Conservation (phyloP, 106 monocot genomes). For the Dioscorea alata region DNA sequence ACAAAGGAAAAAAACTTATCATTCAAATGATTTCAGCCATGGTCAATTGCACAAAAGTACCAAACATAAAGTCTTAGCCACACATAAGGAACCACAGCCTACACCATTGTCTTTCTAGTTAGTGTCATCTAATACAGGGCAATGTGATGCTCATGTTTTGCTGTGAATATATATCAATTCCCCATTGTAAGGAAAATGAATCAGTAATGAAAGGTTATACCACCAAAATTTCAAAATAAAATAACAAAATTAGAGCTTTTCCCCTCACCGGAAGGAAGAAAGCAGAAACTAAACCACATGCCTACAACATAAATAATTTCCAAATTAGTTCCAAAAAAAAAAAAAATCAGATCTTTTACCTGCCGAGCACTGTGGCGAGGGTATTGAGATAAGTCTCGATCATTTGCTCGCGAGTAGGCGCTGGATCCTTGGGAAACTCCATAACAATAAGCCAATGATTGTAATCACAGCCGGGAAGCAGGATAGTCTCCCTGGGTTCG, state of each 20-base stretch:
- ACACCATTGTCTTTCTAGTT: too few relatives aligned
- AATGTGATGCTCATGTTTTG: too few relatives aligned
- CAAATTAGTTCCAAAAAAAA: not conserved
- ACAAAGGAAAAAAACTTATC: too few relatives aligned
- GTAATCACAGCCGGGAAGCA: conserved; percentile 93
- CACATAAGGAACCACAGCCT: too few relatives aligned
- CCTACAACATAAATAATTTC: too few relatives aligned
- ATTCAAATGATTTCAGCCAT: too few relatives aligned
- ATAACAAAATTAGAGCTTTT: not conserved
- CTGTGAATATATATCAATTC: too few relatives aligned
- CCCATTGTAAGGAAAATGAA: too few relatives aligned
- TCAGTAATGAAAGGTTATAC: too few relatives aligned
- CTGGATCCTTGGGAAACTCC: conserved; percentile 98
- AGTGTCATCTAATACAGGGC: too few relatives aligned
- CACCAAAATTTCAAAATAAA: not conserved
- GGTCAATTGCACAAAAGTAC: too few relatives aligned
- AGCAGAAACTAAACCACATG: not conserved
- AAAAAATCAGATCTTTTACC: conserved; percentile 24
- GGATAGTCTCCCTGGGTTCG: conserved; percentile 76
- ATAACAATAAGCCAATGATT: conserved; percentile 97
- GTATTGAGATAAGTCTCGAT: conserved; percentile 90
- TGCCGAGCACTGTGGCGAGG: conserved; percentile 81
- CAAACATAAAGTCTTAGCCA: too few relatives aligned
- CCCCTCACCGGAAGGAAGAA: not conserved
- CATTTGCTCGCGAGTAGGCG: conserved; percentile 95